phyloP scores from a whole-genome alignment of 139 green algal species.

The Prasinococcaceae sp. region DNA sequence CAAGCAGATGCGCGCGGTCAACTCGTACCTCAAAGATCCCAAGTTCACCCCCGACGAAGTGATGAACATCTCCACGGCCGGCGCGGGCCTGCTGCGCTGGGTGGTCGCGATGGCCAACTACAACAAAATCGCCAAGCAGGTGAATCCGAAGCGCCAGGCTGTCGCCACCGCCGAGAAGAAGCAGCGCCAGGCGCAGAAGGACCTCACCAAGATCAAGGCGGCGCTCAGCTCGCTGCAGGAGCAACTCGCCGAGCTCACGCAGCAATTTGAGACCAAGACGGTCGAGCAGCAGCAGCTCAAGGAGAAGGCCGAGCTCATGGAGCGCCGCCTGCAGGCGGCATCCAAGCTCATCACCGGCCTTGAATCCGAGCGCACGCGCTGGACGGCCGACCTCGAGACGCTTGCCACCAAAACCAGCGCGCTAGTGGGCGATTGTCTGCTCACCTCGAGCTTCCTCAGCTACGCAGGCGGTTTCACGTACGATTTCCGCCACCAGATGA shows the following conservation, averaged over 20 bases:
- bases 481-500: constrained; percentile 58
- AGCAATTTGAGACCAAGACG: constrained; percentile 65
- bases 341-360: constrained; percentile 58
- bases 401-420: constrained; percentile 30
- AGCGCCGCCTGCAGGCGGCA: constrained; percentile 54
- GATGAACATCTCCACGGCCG: constrained; percentile 41
- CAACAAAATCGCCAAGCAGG: constrained; percentile 52
- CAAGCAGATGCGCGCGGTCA: constrained; percentile 59
- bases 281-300: constrained; percentile 53
- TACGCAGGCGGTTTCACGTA: constrained; percentile 71
- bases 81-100: constrained; percentile 63
- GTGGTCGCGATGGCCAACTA: constrained; percentile 80
- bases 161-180: constrained; percentile 62
- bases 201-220: constrained; percentile 52
- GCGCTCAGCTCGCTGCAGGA: constrained; percentile 41
- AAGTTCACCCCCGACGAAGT: constrained; percentile 60
- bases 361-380: constrained; percentile 50
- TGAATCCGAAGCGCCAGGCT: constrained; percentile 68
- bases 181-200: constrained; percentile 50
- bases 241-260: constrained; percentile 40
- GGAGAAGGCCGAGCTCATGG: constrained; percentile 69
- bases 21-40: constrained; percentile 69
- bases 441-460: constrained; percentile 56
- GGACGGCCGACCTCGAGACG: constrained; percentile 50
- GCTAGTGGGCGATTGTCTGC: constrained; percentile 64